These are phyloP conservation scores for Coccomyxa sp. DNA, from an alignment of 139 green algal species.

Conservation along the genomic window DNA sequence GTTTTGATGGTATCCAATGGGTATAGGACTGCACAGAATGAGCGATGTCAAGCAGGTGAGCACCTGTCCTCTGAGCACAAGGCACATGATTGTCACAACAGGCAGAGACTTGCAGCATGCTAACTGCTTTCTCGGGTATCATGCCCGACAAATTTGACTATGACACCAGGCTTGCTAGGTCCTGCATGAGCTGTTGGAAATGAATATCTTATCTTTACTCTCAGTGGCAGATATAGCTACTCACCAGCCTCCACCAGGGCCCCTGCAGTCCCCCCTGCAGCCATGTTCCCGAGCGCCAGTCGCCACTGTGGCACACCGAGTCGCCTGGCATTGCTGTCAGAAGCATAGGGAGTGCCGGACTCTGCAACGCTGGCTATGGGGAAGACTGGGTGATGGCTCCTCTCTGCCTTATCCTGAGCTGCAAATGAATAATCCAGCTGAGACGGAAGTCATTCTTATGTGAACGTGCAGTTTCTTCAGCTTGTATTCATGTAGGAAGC, in stretches of 20 bases:
- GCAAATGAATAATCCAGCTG: no score
- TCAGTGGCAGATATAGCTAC: no score
- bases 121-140: background rate
- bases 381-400: no score
- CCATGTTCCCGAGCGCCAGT: conserved; percentile 63
- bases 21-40: conserved; percentile 74
- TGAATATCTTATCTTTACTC: conserved; percentile 6
- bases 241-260: conserved; percentile 80
- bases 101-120: background rate
- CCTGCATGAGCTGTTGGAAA: background rate
- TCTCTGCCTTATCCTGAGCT: no score
- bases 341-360: no score
- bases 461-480: no score
- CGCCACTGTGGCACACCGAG: conserved; percentile 42
- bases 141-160: background rate
- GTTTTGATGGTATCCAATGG: conserved; percentile 99
- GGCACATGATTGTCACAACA: background rate
- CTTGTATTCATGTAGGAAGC: no score
- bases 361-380: no score
- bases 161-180: background rate
- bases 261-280: conserved; percentile 74
- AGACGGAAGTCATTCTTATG: no score
- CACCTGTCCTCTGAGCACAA: background rate
- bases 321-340: background rate
- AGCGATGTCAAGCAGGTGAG: background rate